Evolutionary conservation across 306 rosid genomes (phyloP).

Genomic region (Vigna reflexopilosa): DNA sequence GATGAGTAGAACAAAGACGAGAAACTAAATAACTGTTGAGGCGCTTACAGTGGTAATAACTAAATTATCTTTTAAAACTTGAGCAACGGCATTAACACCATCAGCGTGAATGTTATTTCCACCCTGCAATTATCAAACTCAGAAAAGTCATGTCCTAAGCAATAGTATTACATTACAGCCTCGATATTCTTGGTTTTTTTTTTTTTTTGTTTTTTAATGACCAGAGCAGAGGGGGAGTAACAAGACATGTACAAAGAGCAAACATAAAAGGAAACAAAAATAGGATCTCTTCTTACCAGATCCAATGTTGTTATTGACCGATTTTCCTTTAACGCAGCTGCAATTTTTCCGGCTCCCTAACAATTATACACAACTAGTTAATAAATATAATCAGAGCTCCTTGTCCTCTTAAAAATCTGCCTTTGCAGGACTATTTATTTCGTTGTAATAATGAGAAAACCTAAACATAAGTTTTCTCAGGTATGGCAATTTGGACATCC

Average conservation of each 20-base stretch:
- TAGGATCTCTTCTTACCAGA: constrained; percentile 61
- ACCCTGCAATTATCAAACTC: constrained; percentile 62
- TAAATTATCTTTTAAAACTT: constrained; percentile 86
- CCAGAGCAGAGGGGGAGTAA: background rate
- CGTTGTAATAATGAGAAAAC: background rate
- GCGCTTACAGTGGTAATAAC: constrained; percentile 75
- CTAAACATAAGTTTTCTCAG: background rate
- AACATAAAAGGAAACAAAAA: constrained; percentile 24
- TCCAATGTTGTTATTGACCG: constrained; percentile 79
- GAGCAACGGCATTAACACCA: constrained; percentile 74
- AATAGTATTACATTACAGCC: too few species aligned
- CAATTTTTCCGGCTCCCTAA: constrained; percentile 91
- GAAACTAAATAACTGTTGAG: constrained; percentile 27
- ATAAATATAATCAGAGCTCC: constrained; percentile 13
- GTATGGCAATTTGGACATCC: background rate
- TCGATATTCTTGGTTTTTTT: too few species aligned
- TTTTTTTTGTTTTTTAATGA: too few species aligned
- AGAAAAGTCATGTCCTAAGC: background rate
- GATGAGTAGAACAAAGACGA: constrained; percentile 20
- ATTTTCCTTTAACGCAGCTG: constrained; percentile 90
- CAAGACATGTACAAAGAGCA: background rate
- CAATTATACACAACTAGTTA: constrained; percentile 31
- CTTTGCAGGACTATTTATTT: constrained; percentile 6
- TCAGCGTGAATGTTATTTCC: constrained; percentile 84
- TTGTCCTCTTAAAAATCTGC: constrained; percentile 30